phyloP scores from a whole-genome alignment of 345 rosid species.

The Populus pruinosa region DNA sequence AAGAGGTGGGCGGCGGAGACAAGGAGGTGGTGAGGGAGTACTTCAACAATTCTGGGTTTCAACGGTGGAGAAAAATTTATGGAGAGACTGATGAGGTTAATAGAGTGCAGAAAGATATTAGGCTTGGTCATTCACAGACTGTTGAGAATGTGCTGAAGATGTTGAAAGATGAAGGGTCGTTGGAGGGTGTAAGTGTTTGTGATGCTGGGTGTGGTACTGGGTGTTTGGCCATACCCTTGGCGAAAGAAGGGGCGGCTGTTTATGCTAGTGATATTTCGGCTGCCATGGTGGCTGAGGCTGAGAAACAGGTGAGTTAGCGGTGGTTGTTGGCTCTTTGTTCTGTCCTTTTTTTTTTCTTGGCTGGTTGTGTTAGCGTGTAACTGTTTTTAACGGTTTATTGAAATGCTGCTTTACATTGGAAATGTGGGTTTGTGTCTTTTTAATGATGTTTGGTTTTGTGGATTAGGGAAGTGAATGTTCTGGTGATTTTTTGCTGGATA shows the following conservation, averaged over 20 bases:
- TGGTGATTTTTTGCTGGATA: neutral
- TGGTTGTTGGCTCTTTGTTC: neutral
- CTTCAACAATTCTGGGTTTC: slow-evolving; percentile 82
- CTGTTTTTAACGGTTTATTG: neutral
- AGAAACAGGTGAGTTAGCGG: slow-evolving; percentile 50
- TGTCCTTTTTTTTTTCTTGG: neutral
- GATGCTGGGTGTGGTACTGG: slow-evolving; percentile 97
- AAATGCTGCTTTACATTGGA: neutral
- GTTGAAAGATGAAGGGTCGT: slow-evolving; percentile 68
- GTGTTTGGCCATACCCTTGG: slow-evolving; percentile 67
- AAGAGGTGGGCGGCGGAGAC: slow-evolving; percentile 88
- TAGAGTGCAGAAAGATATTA: slow-evolving; percentile 70
- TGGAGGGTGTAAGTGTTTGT: slow-evolving; percentile 74
- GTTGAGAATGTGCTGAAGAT: slow-evolving; percentile 72
- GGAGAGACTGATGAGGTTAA: slow-evolving; percentile 89
- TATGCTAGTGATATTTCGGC: slow-evolving; percentile 88
- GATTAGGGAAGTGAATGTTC: neutral
- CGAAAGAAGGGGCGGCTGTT: slow-evolving; percentile 82
- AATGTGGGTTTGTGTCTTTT: neutral
- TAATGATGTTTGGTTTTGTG: neutral
- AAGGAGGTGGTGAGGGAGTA: slow-evolving; percentile 92
- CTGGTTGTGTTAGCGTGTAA: neutral
- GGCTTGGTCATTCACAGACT: slow-evolving; percentile 81
- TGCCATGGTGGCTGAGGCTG: slow-evolving; percentile 90
- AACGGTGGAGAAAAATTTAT: slow-evolving; percentile 92